These are phyloP conservation scores for Fraxinus americana DNA, from an alignment of 257 asterid species.

Conservation along the genomic window DNA sequence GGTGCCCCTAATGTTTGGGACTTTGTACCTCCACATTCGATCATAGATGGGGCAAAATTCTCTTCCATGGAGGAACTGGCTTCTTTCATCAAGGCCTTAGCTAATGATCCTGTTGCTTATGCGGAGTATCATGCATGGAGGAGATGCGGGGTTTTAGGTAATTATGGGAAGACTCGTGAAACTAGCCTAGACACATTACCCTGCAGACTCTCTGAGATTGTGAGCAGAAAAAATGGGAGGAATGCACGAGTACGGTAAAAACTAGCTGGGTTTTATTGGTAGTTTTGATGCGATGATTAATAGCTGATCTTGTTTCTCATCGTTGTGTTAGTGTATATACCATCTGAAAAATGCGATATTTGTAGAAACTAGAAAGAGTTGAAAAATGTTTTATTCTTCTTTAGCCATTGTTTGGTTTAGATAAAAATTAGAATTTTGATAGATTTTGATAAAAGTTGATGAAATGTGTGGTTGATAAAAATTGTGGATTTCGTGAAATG, in stretches of 20 bases:
- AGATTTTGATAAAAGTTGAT: too few species aligned
- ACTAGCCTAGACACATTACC: slow-evolving; percentile 87
- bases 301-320: not conserved
- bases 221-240: slow-evolving; percentile 80
- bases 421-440: too few species aligned
- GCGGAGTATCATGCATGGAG: slow-evolving; percentile 98
- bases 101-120: slow-evolving; percentile 84
- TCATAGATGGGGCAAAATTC: slow-evolving; percentile 83
- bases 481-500: too few species aligned
- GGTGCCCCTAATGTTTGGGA: slow-evolving; percentile 95
- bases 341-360: slow-evolving; percentile 1
- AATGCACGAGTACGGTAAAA: slow-evolving; percentile 42
- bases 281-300: not conserved
- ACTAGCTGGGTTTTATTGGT: not conserved
- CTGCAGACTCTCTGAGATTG: slow-evolving; percentile 84
- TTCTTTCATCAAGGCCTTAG: slow-evolving; percentile 64
- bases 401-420: too few species aligned
- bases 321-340: not conserved
- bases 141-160: slow-evolving; percentile 89
- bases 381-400: not conserved
- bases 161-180: slow-evolving; percentile 66
- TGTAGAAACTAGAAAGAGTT: slow-evolving; percentile 27
- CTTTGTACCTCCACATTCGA: slow-evolving; percentile 90
- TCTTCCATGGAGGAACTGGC: slow-evolving; percentile 75
- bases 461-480: too few species aligned